Evolutionary conservation across 495 filamentous ascomycete genomes (phyloP).

Genomic region (Penicillium manginii): DNA sequence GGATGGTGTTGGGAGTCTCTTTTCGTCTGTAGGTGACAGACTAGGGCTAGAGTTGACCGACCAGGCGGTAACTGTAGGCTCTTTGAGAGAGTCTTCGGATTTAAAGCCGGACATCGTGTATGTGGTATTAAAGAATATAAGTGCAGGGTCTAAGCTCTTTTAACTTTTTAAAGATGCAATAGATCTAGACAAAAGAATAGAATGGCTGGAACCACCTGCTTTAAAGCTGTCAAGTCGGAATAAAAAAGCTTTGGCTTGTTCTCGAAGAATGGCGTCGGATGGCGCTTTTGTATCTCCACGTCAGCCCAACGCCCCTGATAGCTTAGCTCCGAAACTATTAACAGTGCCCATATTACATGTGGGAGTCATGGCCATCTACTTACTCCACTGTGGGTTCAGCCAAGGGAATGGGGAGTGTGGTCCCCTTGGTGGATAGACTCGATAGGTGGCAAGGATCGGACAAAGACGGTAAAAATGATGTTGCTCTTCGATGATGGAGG

Average conservation of each 20-base stretch:
- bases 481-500: constrained; percentile 14
- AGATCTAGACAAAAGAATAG: constrained; percentile 14
- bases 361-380: constrained; percentile 26
- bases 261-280: constrained; percentile 9
- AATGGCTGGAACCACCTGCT: neutral
- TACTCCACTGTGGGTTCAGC: constrained; percentile 34
- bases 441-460: constrained; percentile 21
- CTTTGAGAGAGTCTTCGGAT: constrained; percentile 19
- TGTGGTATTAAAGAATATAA: constrained; percentile 5
- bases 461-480: constrained; percentile 19
- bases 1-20: constrained; percentile 21
- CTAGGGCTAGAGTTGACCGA: constrained; percentile 25
- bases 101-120: constrained; percentile 19
- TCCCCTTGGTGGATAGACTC: constrained; percentile 20
- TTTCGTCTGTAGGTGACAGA: constrained; percentile 22
- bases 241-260: constrained; percentile 1
- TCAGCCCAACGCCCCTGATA: constrained; percentile 20
- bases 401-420: constrained; percentile 13
- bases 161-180: constrained; percentile 3
- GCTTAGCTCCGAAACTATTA: constrained; percentile 15
- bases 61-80: constrained; percentile 14
- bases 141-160: constrained; percentile 2
- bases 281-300: constrained; percentile 24
- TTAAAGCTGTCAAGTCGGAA: constrained; percentile 5
- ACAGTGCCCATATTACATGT: constrained; percentile 14